Evolutionary conservation across 2,329 filamentous ascomycete species (phyloP), one percentile per base, ranked within the genome.

Genomic region (Ophiostoma novo-ulmi): DNA sequence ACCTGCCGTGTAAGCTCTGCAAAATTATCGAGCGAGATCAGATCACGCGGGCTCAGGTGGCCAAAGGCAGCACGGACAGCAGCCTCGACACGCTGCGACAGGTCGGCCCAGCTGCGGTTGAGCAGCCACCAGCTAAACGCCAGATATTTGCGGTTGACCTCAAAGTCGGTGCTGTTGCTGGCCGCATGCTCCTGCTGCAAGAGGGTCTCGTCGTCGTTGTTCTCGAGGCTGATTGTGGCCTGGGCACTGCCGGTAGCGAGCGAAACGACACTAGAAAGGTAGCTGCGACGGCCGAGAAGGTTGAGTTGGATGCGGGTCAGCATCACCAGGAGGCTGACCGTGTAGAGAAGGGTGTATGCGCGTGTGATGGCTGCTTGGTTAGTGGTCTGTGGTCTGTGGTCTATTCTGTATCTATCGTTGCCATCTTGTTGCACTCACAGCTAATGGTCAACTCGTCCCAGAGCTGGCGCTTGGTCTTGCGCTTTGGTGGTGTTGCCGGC

Each of bases 41-140:
- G 90, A 76, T 98, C 94, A 68, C 94, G 88, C 1, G 94, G 94
- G 78, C 93, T 97, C 68, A 97, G 83, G 73, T 88, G 85, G n/a
- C 93, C 92, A 79, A 97, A 98, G 35, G 94, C 91, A 69, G 96
- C 91, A 75, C 90, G 90, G 35, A 99, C 95, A 4, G 93, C 93
- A n/a, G 84, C 82, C 77, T 93, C 89, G 67, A 99, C 94, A 74
- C 89, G 91, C 71, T 88, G 84, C 85, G 93, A 90, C 71, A 98
- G 82, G 71, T 93, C 88, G 74, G 89, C 88, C 89, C 93, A 98
- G 63, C 95, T 95, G 74, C 88, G 88, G 80, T 99, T 94, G 67
- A 99, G 84, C 66, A 99, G 82, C 94, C 94, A 99, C 95, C 95
- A 99, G 80, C 93, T 97, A 79, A 98, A 97, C 58, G 94, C 96